Evolutionary conservation across 176 grass and related monocot species (phyloP).

Genomic region (Cenchrus americanus): DNA sequence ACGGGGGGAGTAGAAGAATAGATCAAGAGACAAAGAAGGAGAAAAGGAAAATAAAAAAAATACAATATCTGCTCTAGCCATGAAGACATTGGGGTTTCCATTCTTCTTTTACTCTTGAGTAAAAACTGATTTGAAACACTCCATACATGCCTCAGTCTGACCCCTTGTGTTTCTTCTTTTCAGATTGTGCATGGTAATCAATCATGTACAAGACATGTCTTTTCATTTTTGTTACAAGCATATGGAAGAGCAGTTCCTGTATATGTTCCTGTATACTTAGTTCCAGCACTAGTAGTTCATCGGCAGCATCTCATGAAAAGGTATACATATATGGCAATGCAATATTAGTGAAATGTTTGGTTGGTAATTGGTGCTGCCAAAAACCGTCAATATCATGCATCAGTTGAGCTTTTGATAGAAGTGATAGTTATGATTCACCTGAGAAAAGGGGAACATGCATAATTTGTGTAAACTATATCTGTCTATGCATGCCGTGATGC

Average conservation of each 20-base stretch:
- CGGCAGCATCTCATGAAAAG: constrained; percentile 88
- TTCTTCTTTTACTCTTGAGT: no score
- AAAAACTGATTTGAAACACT: no score
- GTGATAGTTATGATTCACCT: background rate
- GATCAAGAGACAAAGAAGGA: no score
- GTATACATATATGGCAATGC: constrained; percentile 51
- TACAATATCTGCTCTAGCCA: no score
- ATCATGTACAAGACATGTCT: constrained; percentile 77
- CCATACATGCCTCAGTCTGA: constrained; percentile 8
- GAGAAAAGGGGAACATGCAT: background rate
- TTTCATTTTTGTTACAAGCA: constrained; percentile 89
- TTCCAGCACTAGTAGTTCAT: constrained; percentile 96
- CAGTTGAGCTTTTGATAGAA: background rate
- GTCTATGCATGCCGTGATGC: constrained; percentile 3
- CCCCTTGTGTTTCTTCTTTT: constrained; percentile 39
- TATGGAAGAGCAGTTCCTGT: constrained; percentile 94
- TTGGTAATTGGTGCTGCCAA: constrained; percentile 15
- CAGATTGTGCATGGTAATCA: constrained; percentile 95
- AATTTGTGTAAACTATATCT: background rate
- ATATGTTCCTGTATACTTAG: constrained; percentile 89
- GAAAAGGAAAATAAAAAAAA: no score
- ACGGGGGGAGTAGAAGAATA: no score
- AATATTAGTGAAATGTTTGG: constrained; percentile 32
- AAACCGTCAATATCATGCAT: background rate
- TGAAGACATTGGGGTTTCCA: no score